These are phyloP conservation scores for Suhomyces chickasaworum DNA, from an alignment of 1,139 yeast species.

Conservation along the genomic window DNA sequence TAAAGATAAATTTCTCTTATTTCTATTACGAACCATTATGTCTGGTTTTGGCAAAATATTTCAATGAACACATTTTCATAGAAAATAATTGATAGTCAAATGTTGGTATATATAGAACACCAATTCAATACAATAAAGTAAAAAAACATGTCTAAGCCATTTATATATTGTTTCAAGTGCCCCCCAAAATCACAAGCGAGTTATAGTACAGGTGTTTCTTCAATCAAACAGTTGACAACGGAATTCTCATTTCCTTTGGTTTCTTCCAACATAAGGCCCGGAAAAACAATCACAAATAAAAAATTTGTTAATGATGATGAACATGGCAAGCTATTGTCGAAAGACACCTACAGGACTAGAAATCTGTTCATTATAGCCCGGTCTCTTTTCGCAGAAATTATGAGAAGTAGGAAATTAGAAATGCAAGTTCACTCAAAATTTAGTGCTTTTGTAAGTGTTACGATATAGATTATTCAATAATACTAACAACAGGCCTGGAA, in stretches of 20 bases:
- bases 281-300: not conserved
- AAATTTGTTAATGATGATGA: not conserved
- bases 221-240: not conserved
- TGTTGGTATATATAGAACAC: not conserved
- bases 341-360: constrained; percentile 20
- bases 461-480: too few species aligned
- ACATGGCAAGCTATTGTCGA: not conserved
- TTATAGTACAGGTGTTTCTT: not conserved
- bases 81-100: too few species aligned
- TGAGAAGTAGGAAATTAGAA: constrained; percentile 9
- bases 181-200: not conserved
- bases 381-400: constrained; percentile 17
- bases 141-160: not conserved
- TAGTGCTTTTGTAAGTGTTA: constrained; percentile 26
- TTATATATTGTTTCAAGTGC: not conserved
- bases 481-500: constrained; percentile 27
- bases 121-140: not conserved
- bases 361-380: constrained; percentile 27
- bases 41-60: too few species aligned
- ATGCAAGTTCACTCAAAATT: constrained; percentile 20
- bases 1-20: too few species aligned
- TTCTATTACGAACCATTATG: too few species aligned
- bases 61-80: too few species aligned
- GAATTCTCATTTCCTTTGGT: not conserved
- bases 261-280: not conserved